A percentile compares a stretch with the other conserved stretches of the same genome.
These are phyloP conservation scores for Penicillium sp. DNA, from an alignment of 2,329 filamentous ascomycete species.

Conservation along the genomic window DNA sequence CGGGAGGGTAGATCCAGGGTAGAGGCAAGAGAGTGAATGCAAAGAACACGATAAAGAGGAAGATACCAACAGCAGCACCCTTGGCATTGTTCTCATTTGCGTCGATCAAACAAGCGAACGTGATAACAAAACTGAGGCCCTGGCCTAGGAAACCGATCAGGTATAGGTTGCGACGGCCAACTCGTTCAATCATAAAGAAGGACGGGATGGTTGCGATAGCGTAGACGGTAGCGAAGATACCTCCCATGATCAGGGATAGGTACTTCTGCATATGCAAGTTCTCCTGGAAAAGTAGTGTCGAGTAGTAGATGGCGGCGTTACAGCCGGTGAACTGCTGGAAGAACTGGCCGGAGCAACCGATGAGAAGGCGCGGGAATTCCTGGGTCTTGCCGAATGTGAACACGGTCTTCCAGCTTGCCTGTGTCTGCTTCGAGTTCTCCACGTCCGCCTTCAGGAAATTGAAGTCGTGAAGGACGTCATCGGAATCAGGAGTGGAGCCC, in stretches of 20 bases:
- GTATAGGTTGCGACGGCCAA: constrained; percentile 37
- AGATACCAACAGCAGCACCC: constrained; percentile 49
- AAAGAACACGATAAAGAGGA: constrained; percentile 59
- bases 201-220: constrained; percentile 19
- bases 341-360: constrained; percentile 27
- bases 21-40: constrained; percentile 43
- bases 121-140: constrained; percentile 28
- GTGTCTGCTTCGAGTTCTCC: constrained; percentile 26
- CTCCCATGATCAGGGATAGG: constrained; percentile 22
- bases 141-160: constrained; percentile 24
- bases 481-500: constrained; percentile 31
- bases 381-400: constrained; percentile 28
- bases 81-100: constrained; percentile 20
- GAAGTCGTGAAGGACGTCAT: constrained; percentile 19
- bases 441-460: constrained; percentile 41
- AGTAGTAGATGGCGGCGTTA: constrained; percentile 41
- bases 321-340: constrained; percentile 42
- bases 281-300: constrained; percentile 38
- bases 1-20: constrained; percentile 6
- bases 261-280: constrained; percentile 23
- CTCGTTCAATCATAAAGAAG: constrained; percentile 27
- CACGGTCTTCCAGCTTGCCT: constrained; percentile 21
- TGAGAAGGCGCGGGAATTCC: constrained; percentile 24
- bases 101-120: constrained; percentile 28
- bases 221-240: constrained; percentile 25